Percentiles rank a stretch among this genome's conserved stretches.
phyloP scores from a whole-genome alignment of 75 land plant genomes.

The Sequoiadendron giganteum region DNA sequence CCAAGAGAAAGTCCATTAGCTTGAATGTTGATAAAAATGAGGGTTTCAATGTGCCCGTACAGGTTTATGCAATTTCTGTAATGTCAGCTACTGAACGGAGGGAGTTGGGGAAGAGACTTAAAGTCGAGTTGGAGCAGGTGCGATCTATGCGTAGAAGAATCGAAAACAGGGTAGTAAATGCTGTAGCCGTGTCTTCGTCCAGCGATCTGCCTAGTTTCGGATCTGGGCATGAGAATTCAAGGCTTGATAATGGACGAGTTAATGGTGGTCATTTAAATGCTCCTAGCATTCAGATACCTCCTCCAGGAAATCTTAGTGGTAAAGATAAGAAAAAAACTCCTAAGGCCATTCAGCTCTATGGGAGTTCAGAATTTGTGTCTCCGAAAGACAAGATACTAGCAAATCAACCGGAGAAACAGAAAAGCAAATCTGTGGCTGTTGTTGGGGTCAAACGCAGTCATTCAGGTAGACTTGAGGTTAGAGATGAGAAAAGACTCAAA shows the following conservation, averaged over 20 bases:
- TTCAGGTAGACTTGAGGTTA: constrained; percentile 26
- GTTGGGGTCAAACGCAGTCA: constrained; percentile 28
- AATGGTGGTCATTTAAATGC: neutral
- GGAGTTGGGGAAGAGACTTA: constrained; percentile 45
- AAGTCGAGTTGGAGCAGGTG: constrained; percentile 66
- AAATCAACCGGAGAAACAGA: constrained; percentile 31
- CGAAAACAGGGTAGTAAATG: constrained; percentile 16
- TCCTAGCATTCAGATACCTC: constrained; percentile 3
- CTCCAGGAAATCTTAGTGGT: constrained; percentile 5
- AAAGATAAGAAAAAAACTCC: constrained; percentile 37
- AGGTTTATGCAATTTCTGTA: constrained; percentile 37
- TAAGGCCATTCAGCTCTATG: constrained; percentile 34
- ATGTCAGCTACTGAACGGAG: constrained; percentile 54
- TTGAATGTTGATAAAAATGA: constrained; percentile 41
- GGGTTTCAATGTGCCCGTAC: constrained; percentile 31
- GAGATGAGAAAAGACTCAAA: constrained; percentile 20
- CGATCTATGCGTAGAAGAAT: constrained; percentile 29
- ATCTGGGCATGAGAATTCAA: constrained; percentile 17
- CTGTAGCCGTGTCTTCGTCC: constrained; percentile 29
- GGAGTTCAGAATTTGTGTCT: constrained; percentile 34
- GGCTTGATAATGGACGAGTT: neutral
- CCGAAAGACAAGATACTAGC: constrained; percentile 29
- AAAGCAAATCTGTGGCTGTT: constrained; percentile 4
- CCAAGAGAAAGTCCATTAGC: constrained; percentile 70
- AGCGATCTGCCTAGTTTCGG: constrained; percentile 35